These are phyloP conservation scores for Solioccasus polychromus DNA, from an alignment of 768 basidiomycete species.

Conservation along the genomic window DNA sequence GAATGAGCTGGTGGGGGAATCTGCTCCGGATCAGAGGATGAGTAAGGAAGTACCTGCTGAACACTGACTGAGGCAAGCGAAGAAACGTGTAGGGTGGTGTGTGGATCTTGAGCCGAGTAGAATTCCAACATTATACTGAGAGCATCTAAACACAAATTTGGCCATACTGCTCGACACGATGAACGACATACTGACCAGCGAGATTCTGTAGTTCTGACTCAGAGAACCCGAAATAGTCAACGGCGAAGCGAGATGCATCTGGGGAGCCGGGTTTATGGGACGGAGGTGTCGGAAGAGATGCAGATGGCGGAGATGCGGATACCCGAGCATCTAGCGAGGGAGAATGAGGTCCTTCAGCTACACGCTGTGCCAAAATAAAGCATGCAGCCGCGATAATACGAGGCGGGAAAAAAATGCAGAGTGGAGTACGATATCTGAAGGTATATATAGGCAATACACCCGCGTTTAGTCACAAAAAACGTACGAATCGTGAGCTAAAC, in stretches of 20 bases:
- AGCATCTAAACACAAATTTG: slow-evolving; percentile 44
- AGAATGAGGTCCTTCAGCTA: slow-evolving; percentile 70
- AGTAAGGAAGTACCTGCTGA: not conserved
- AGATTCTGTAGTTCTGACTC: slow-evolving; percentile 56
- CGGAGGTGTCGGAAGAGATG: slow-evolving; percentile 79
- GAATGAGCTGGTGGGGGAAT: slow-evolving; percentile 46
- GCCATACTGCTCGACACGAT: not conserved
- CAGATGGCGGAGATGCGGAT: slow-evolving; percentile 65
- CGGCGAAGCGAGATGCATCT: slow-evolving; percentile 62
- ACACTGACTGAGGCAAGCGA: slow-evolving; percentile 50
- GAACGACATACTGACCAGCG: slow-evolving; percentile 46
- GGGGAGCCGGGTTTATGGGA: slow-evolving; percentile 73
- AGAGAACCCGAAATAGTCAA: slow-evolving; percentile 64
- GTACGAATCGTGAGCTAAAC: slow-evolving; percentile 85
- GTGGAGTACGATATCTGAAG: slow-evolving; percentile 70
- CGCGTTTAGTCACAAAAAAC: slow-evolving; percentile 21
- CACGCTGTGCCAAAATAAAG: slow-evolving; percentile 71
- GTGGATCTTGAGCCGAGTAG: slow-evolving; percentile 60
- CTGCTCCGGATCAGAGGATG: slow-evolving; percentile 31
- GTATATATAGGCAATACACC: slow-evolving; percentile 6
- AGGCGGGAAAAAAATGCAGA: slow-evolving; percentile 69
- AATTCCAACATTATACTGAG: slow-evolving; percentile 69
- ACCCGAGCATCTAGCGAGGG: slow-evolving; percentile 74
- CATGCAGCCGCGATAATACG: slow-evolving; percentile 75
- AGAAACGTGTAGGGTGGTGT: slow-evolving; percentile 48